Evolutionary conservation across 1,284 basidiomycete species (phyloP).

Genomic region (Cryptococcus sp.): DNA sequence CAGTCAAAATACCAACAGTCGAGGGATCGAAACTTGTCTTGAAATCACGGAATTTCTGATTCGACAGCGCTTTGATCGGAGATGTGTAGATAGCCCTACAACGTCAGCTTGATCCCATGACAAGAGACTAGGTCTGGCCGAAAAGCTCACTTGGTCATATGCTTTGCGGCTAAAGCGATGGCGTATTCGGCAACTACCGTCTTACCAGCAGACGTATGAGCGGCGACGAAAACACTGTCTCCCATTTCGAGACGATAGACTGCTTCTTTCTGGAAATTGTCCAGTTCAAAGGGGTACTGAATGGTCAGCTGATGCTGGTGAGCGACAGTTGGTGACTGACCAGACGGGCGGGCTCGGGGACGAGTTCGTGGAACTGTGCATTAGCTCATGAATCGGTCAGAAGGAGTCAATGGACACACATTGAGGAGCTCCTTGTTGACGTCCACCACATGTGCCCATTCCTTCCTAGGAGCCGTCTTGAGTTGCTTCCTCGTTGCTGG

Average conservation of each 20-base stretch:
- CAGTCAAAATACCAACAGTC: constrained; percentile 94
- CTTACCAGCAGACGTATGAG: constrained; percentile 99
- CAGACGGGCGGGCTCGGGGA: constrained; percentile 48
- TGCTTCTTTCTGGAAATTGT: constrained; percentile 95
- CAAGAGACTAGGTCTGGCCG: neutral
- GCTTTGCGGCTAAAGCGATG: constrained; percentile 90
- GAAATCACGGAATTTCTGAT: constrained; percentile 99
- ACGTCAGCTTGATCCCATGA: constrained; percentile 4
- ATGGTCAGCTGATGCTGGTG: constrained; percentile 1
- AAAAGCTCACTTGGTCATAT: constrained; percentile 82
- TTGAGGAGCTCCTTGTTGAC: constrained; percentile 84
- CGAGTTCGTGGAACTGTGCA: constrained; percentile 47
- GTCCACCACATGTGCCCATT: constrained; percentile 98
- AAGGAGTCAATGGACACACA: constrained; percentile 24
- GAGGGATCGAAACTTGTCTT: constrained; percentile 90
- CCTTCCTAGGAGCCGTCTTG: constrained; percentile 62
- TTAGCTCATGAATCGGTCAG: neutral
- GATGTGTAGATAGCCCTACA: constrained; percentile 94
- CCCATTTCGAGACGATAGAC: constrained; percentile 97
- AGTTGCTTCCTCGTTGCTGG: constrained; percentile 33
- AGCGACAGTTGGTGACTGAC: constrained; percentile 13
- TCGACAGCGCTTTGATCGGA: constrained; percentile 97
- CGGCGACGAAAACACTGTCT: constrained; percentile 97
- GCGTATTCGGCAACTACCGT: constrained; percentile 99
- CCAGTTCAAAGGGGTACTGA: constrained; percentile 78